Base-by-base conservation (phyloP, 2,329 filamentous ascomycete genomes). In the Septoria linicola region DNA sequence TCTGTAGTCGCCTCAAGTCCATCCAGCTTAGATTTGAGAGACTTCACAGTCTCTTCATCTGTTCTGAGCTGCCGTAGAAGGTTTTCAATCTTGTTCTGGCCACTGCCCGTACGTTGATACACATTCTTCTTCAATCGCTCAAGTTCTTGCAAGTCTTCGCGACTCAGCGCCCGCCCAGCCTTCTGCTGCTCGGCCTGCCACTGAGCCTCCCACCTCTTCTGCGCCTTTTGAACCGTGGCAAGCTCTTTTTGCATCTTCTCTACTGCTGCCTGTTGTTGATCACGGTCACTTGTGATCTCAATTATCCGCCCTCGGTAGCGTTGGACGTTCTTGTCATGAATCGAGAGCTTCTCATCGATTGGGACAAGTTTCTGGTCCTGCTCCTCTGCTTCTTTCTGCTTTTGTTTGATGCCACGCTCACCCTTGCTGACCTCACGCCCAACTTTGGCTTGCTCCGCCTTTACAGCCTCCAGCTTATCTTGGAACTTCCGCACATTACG, bases 51-150 rank as follows among this genome's bases (percentile, higher is more conserved):
- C 53, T 95, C 90, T 56, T 92, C 87, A 64, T 97, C 91, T 0
- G 89, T 93, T 71, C 92, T 96, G 55, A 89, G 79, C 66, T 96
- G 89, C 17, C 91, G 89, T 50, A 83, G 81, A n/a, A 96, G 80
- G 57, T 90, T 89, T 70, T 95, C 88, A 32, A 96, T 79, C 60
- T 89, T 88, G 58, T 85, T 81, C 66, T 93, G 88, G 62, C 95
- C 88, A 7, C 82, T 80, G 6, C 90, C 87, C 21, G 89, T 87
- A 58, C 85, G 87, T 59, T 88, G 84, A 69, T 88, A 89, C 54
- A 95, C 89, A 65, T 96, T 87, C 58, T 88, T 83, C 53, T 87
- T 87, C 40, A 99, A 81, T 36, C 79, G 80, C 65, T 90, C 89
- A 73, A 96, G 96, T 69, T 96, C 89, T 64, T 89, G 89, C 51